Evolutionary conservation across 1,139 yeast genomes (phyloP).

Genomic region (Wickerhamomyces sp.): DNA sequence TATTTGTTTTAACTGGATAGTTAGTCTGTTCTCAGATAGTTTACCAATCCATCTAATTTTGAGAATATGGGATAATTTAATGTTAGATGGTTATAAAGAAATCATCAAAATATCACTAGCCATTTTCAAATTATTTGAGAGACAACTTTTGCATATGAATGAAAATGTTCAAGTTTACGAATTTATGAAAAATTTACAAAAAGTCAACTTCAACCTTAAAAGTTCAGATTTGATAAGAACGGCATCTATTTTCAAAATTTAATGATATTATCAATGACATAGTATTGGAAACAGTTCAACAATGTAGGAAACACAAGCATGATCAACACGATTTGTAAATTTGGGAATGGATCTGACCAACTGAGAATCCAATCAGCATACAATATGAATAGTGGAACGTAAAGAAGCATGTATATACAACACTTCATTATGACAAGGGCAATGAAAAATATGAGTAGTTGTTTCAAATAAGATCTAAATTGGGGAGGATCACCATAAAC

Average conservation of each 20-base stretch:
- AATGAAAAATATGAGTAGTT: slow-evolving; percentile 59
- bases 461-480: slow-evolving; percentile 63
- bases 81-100: slow-evolving; percentile 35
- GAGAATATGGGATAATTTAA: slow-evolving; percentile 46
- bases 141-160: slow-evolving; percentile 27
- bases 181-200: slow-evolving; percentile 37
- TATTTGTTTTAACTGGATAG: slow-evolving; percentile 56
- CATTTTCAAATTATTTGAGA: slow-evolving; percentile 37
- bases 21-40: slow-evolving; percentile 49
- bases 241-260: slow-evolving; percentile 42
- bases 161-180: slow-evolving; percentile 38
- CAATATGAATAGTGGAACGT: slow-evolving; percentile 48
- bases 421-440: slow-evolving; percentile 55
- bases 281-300: slow-evolving; percentile 83
- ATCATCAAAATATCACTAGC: slow-evolving; percentile 36
- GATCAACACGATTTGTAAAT: slow-evolving; percentile 78
- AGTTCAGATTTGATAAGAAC: slow-evolving; percentile 18
- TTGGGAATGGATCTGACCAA: slow-evolving; percentile 79
- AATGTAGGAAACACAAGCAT: slow-evolving; percentile 75
- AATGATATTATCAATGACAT: slow-evolving; percentile 82
- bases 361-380: slow-evolving; percentile 60
- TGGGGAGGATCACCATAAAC: slow-evolving; percentile 77
- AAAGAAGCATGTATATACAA: slow-evolving; percentile 50
- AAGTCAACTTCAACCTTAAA: slow-evolving; percentile 19
- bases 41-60: slow-evolving; percentile 50